Conservation (phyloP, 139 green algal genomes). For the Micractinium conductrix region DNA sequence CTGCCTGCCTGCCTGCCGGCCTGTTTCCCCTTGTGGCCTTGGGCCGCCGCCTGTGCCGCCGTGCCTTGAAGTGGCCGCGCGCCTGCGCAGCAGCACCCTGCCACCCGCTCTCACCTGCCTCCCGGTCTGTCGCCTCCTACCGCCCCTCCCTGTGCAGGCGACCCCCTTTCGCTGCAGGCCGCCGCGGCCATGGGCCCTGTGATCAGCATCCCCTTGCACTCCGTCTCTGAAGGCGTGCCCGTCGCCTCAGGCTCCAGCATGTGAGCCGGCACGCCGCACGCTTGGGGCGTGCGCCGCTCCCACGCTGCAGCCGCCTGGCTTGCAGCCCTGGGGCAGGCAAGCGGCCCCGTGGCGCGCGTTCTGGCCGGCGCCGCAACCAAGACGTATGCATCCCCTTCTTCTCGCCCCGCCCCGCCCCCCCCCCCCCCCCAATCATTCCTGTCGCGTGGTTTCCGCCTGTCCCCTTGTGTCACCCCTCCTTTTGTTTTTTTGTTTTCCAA, state of each 20-base stretch:
- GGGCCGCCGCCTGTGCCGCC: no score
- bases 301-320: no score
- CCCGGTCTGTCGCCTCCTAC: not conserved
- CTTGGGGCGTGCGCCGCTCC: no score
- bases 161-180: constrained; percentile 19
- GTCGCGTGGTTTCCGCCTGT: not conserved
- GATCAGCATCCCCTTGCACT: constrained; percentile 2
- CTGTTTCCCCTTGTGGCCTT: no score
- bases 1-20: not conserved
- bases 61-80: no score
- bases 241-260: constrained; percentile 16
- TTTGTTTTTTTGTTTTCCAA: no score
- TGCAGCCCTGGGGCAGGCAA: not conserved
- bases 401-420: not conserved
- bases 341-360: no score
- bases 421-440: no score
- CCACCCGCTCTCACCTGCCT: not conserved
- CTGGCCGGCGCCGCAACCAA: no score
- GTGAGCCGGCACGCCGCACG: no score
- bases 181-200: constrained; percentile 15
- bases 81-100: not conserved
- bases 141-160: not conserved
- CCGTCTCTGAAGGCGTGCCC: not conserved
- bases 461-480: not conserved
- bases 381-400: no score